phyloP scores from a whole-genome alignment of 495 filamentous ascomycete genomes.

The Hapsidospora chrysogenum region DNA sequence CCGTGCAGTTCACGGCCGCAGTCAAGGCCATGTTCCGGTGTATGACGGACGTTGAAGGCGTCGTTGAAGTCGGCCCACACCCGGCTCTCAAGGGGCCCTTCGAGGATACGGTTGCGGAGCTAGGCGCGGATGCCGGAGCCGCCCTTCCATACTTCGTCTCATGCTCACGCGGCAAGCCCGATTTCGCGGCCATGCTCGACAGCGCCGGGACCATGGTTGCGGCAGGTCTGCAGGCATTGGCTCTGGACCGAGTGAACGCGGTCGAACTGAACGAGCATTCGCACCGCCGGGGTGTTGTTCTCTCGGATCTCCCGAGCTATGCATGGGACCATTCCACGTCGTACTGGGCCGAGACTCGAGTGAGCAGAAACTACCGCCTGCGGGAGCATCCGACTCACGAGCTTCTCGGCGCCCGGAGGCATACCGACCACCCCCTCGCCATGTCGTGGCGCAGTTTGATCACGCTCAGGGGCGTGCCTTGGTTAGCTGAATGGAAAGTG shows the following conservation, averaged over 20 bases:
- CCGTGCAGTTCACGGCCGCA: slow-evolving; percentile 13
- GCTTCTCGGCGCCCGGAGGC: slow-evolving; percentile 22
- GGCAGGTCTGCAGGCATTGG: slow-evolving; percentile 15
- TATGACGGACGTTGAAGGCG: slow-evolving; percentile 4
- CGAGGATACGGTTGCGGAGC: slow-evolving; percentile 21
- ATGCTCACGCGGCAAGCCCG: slow-evolving; percentile 10
- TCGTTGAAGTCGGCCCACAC: slow-evolving; percentile 42
- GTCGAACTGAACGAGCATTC: neutral
- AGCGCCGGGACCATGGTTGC: slow-evolving; percentile 11
- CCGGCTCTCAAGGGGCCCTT: slow-evolving; percentile 31
- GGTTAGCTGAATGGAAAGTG: slow-evolving; percentile 29
- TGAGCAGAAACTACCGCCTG: slow-evolving; percentile 23
- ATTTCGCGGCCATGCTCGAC: slow-evolving; percentile 8
- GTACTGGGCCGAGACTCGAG: slow-evolving; percentile 23
- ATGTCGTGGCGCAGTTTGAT: slow-evolving; percentile 29
- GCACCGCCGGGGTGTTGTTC: slow-evolving; percentile 4
- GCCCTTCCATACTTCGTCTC: slow-evolving; percentile 10
- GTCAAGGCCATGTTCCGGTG: slow-evolving; percentile 6
- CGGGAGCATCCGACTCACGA: slow-evolving; percentile 18
- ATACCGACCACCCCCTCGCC: slow-evolving; percentile 17
- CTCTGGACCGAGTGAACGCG: slow-evolving; percentile 19
- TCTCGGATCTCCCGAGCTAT: slow-evolving; percentile 16
- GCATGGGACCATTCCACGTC: slow-evolving; percentile 21
- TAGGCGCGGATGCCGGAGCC: neutral
- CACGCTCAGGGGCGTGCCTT: slow-evolving; percentile 22